Conservation (phyloP, 768 basidiomycete species). For the Lentinula detonsa region DNA sequence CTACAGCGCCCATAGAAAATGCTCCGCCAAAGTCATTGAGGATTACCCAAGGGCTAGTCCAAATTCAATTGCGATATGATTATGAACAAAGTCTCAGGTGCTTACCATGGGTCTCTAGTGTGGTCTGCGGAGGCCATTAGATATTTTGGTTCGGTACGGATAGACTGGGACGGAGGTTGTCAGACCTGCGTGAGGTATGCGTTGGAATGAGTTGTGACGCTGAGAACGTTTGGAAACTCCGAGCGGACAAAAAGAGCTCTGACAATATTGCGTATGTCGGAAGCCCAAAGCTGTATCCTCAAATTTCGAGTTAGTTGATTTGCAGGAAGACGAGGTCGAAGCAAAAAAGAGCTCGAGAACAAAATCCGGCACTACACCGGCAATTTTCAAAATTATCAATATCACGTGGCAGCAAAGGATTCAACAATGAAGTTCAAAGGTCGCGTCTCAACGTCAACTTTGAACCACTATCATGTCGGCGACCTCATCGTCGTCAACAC, state of each 20-base stretch:
- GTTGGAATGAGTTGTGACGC: not conserved
- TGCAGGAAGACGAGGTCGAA: not conserved
- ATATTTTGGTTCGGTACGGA: not conserved
- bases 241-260: too few species aligned
- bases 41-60: conserved; percentile 89
- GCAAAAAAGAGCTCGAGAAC: not conserved
- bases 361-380: not conserved
- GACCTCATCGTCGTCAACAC: conserved; percentile 21
- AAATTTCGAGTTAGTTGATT: not conserved
- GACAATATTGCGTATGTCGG: not conserved
- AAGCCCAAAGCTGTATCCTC: not conserved
- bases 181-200: not conserved
- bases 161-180: not conserved
- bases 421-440: too few species aligned
- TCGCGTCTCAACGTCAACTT: conserved; percentile 6
- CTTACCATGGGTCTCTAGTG: conserved; percentile 88
- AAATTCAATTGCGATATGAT: not conserved
- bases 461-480: conserved; percentile 23
- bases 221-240: not conserved
- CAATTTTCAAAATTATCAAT: not conserved
- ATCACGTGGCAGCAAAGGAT: not conserved
- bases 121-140: conserved; percentile 87
- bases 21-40: conserved; percentile 98
- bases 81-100: not conserved
- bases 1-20: conserved; percentile 96